Percentiles rank a stretch among this genome's conserved stretches.
phyloP scores from a whole-genome alignment of 768 basidiomycete genomes.

The Strobilomyces confusus region DNA sequence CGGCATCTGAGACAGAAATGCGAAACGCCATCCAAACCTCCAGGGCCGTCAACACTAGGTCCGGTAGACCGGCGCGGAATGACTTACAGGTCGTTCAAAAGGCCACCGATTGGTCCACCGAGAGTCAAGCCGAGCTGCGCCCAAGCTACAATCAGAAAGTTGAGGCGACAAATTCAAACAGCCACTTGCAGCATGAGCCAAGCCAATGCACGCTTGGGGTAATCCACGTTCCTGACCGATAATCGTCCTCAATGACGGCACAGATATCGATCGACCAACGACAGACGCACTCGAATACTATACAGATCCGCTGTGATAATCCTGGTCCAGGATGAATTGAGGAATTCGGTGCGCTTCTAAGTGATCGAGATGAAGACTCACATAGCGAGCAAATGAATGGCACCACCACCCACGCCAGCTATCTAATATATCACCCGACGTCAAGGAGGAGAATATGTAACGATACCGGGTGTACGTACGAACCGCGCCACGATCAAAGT shows the following conservation, averaged over 20 bases:
- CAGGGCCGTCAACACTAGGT: not conserved
- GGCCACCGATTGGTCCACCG: conserved; percentile 21
- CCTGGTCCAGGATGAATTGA: conserved; percentile 7
- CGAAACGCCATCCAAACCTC: conserved; percentile 44
- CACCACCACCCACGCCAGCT: conserved; percentile 21
- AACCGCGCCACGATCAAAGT: conserved; percentile 13
- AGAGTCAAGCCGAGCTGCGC: conserved; percentile 21
- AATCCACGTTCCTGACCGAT: conserved; percentile 9
- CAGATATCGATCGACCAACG: not conserved
- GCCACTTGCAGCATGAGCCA: not conserved
- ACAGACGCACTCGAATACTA: conserved; percentile 10
- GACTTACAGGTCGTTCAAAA: conserved; percentile 21
- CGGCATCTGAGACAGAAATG: conserved; percentile 70
- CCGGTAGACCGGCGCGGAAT: not conserved
- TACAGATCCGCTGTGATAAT: conserved; percentile 23
- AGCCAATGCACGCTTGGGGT: conserved; percentile 43
- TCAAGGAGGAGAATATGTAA: not conserved
- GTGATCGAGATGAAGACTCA: not conserved
- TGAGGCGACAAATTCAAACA: not conserved
- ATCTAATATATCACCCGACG: conserved; percentile 3
- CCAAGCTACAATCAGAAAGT: not conserved
- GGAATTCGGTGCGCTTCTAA: not conserved
- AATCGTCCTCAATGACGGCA: not conserved
- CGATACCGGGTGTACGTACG: conserved; percentile 22
- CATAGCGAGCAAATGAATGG: conserved; percentile 21